phyloP scores from a whole-genome alignment of 768 basidiomycete genomes.

The Suillus subaureus region DNA sequence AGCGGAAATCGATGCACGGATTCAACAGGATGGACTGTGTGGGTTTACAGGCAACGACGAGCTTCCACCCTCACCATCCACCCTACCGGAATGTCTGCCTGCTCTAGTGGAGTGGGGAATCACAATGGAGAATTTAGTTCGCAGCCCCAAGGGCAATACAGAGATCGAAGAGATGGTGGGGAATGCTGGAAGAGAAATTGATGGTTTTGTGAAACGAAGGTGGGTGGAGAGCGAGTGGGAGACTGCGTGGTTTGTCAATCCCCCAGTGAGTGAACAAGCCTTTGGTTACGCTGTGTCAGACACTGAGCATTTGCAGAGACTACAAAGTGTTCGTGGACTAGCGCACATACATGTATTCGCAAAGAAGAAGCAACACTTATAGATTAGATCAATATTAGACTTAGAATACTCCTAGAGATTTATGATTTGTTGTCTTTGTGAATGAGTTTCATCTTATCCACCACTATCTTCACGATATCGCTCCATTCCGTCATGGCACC shows the following conservation, averaged over 20 bases:
- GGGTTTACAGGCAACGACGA: slow-evolving; percentile 72
- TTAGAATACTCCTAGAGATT: background rate
- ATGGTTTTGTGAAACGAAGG: slow-evolving; percentile 59
- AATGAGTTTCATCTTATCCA: slow-evolving; percentile 47
- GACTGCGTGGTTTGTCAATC: slow-evolving; percentile 91
- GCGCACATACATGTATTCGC: slow-evolving; percentile 92
- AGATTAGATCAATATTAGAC: slow-evolving; percentile 1
- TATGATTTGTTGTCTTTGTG: background rate
- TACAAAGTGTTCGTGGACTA: slow-evolving; percentile 80
- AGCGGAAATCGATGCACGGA: slow-evolving; percentile 50
- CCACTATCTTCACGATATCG: slow-evolving; percentile 79
- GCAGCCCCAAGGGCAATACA: slow-evolving; percentile 49
- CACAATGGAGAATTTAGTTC: slow-evolving; percentile 60
- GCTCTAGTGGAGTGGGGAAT: slow-evolving; percentile 72
- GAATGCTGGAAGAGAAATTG: slow-evolving; percentile 58
- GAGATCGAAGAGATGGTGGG: slow-evolving; percentile 55
- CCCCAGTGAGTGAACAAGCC: slow-evolving; percentile 57
- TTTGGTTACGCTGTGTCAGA: background rate
- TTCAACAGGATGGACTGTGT: slow-evolving; percentile 78
- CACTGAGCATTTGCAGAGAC: slow-evolving; percentile 46
- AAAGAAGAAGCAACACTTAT: slow-evolving; percentile 41
- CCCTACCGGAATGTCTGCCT: slow-evolving; percentile 56
- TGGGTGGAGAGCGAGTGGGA: slow-evolving; percentile 84
- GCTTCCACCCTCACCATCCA: slow-evolving; percentile 61
- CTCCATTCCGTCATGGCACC: slow-evolving; percentile 86